Base-by-base conservation (phyloP, 2,329 filamentous ascomycete genomes). In the Xylaria arbuscula region DNA sequence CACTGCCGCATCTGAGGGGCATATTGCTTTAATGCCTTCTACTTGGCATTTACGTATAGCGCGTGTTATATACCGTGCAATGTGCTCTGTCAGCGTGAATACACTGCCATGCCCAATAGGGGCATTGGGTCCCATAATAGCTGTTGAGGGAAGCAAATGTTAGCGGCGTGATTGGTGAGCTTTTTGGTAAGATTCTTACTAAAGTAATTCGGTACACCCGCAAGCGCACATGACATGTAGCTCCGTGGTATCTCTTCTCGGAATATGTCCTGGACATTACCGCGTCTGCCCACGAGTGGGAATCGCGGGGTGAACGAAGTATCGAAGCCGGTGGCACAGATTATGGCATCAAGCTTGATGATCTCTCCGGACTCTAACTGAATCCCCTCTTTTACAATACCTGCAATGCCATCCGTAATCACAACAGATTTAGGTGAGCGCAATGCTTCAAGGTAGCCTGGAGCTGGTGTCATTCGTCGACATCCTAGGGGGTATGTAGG, bases 301-400 rank as follows among this genome's bases (percentile, higher is more conserved):
- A 86, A 88, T 0, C 83, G 80, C 2, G 86, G 85, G 8, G 80
- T 75, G 74, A 87, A 88, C 0, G 84, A 85, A 5, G 83, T 83
- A 71, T 88, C 83, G 72, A 87, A 88, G 1, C 86, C 86, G 0
- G 86, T 88, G n/a, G 86, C 87, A 67, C 86, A 87, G 56, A 89
- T 80, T 24, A 90, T 83, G 13, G 82, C 81, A 72, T 90, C 88
- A 15, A 87, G 82, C 40, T 84, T 80, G 60, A 86, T 75, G n/a
- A 84, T 76, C 42, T 82, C 74, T n/a, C 84, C 86, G 3, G 82
- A 82, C 1, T 78, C 79, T 38, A 87, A 78, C 74, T 84, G 77
- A 57, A 88, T 76, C 15, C 87, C 83, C n/a, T 81, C 80, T 11
- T 81, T 76, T 1, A 86, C 82, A 50, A 88, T 80, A 7, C 76